Conservation (phyloP, 106 monocot genomes). For the Agapanthus africanus region DNA sequence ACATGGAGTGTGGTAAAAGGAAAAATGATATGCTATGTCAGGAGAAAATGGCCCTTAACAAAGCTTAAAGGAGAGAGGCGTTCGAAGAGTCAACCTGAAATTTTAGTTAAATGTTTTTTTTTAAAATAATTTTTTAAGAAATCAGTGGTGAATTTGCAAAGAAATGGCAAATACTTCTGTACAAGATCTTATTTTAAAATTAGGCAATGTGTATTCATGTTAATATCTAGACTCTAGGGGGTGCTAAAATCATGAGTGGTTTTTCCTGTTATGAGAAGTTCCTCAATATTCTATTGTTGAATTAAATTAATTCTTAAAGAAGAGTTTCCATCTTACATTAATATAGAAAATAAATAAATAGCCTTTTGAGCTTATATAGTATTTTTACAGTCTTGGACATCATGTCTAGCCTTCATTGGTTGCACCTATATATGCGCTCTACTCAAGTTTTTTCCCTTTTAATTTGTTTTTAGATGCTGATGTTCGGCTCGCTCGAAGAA, state of each 20-base stretch:
- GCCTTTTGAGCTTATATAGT: not conserved
- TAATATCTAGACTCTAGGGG: not conserved
- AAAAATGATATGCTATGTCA: not conserved
- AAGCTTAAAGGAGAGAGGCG: not conserved
- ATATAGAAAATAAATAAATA: not conserved
- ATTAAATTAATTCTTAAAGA: not conserved
- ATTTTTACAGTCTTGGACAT: not conserved
- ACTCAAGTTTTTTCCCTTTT: not conserved
- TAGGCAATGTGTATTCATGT: not conserved
- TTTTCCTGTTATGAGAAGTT: not conserved
- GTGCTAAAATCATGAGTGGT: not conserved
- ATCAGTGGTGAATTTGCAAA: not conserved
- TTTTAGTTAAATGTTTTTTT: not conserved
- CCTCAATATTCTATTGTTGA: not conserved
- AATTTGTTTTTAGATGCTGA: conserved; percentile 42
- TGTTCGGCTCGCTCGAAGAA: conserved; percentile 66
- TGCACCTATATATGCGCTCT: not conserved
- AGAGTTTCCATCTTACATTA: not conserved
- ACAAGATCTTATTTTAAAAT: not conserved
- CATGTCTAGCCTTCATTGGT: not conserved
- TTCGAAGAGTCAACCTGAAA: not conserved
- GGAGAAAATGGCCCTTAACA: not conserved
- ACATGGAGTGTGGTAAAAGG: not conserved
- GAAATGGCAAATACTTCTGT: not conserved
- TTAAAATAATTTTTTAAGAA: not conserved